Conservation (phyloP, 108 stramenopile species). For the Skeletonema marinoi region DNA sequence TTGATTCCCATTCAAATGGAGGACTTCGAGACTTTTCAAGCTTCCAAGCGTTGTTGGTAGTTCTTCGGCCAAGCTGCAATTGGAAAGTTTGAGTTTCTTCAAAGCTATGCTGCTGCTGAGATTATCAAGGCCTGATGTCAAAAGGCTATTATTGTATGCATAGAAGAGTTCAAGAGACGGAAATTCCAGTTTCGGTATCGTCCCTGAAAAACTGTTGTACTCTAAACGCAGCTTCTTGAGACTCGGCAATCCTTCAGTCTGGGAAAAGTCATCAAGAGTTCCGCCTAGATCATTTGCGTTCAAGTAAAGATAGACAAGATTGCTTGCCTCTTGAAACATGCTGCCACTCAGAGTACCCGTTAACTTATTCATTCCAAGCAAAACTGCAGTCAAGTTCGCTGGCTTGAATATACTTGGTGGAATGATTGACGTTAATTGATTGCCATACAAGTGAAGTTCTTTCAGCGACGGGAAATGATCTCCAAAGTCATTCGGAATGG, state of each 20-base stretch:
- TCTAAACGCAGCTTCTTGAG: conserved; percentile 25
- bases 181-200: conserved; percentile 17
- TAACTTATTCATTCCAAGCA: conserved; percentile 47
- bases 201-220: conserved; percentile 25
- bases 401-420: conserved; percentile 26
- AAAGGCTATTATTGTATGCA: conserved; percentile 21
- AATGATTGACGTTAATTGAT: conserved; percentile 35
- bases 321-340: conserved; percentile 12
- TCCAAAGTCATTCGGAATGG: conserved; percentile 18
- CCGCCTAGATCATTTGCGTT: conserved; percentile 58
- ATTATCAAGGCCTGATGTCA: conserved; percentile 8
- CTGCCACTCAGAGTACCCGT: conserved; percentile 31
- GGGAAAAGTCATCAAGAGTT: conserved; percentile 47
- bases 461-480: conserved; percentile 17
- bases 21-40: conserved; percentile 15
- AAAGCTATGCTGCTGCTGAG: neutral
- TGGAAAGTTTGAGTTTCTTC: conserved; percentile 37
- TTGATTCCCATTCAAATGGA: conserved; percentile 25
- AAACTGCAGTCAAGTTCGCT: conserved; percentile 29
- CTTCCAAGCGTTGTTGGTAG: conserved; percentile 1
- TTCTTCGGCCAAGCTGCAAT: conserved; percentile 21
- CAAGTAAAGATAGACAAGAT: conserved; percentile 60
- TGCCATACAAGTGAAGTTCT: conserved; percentile 44
- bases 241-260: neutral
- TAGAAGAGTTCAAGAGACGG: conserved; percentile 18